A percentile compares a stretch with the other conserved stretches of the same genome.
These are phyloP conservation scores for Pleurotus tuber-regium DNA, from an alignment of 768 basidiomycete genomes.

Conservation along the genomic window DNA sequence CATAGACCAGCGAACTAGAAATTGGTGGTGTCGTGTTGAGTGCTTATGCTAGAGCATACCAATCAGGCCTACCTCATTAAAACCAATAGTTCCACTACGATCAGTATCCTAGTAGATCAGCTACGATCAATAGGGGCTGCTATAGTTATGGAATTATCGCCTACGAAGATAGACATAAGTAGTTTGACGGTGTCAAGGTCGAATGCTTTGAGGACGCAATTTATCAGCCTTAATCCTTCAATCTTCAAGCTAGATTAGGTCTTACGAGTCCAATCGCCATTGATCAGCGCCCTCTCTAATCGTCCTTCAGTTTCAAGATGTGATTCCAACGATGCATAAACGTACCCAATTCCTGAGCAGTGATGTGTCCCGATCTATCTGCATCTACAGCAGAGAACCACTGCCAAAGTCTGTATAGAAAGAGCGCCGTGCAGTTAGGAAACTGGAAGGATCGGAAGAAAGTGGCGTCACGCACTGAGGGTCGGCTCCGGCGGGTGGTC, in stretches of 20 bases:
- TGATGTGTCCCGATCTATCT: conserved; percentile 68
- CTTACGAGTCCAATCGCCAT: conserved; percentile 78
- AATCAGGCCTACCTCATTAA: conserved; percentile 56
- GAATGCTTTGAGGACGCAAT: conserved; percentile 72
- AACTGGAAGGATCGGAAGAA: neutral
- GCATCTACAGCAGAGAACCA: conserved; percentile 73
- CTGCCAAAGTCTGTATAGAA: conserved; percentile 54
- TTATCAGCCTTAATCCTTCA: too few relatives aligned
- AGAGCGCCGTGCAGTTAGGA: conserved; percentile 4
- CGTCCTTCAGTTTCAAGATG: neutral
- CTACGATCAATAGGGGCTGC: neutral
- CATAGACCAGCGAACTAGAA: conserved; percentile 68
- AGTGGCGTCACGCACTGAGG: conserved; percentile 55
- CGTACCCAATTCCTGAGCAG: conserved; percentile 65
- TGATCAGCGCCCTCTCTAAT: conserved; percentile 45
- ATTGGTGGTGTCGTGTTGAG: too few relatives aligned
- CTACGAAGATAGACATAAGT: conserved; percentile 77
- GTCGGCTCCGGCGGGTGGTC: conserved; percentile 66
- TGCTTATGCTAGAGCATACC: too few relatives aligned
- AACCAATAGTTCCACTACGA: conserved; percentile 75
- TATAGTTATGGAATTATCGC: conserved; percentile 19
- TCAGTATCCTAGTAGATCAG: conserved; percentile 64
- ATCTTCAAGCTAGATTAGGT: too few relatives aligned
- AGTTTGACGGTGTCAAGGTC: conserved; percentile 87
- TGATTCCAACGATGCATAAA: neutral